phyloP scores from a whole-genome alignment of 768 basidiomycete species.

The Cyclocybe cylindracea region DNA sequence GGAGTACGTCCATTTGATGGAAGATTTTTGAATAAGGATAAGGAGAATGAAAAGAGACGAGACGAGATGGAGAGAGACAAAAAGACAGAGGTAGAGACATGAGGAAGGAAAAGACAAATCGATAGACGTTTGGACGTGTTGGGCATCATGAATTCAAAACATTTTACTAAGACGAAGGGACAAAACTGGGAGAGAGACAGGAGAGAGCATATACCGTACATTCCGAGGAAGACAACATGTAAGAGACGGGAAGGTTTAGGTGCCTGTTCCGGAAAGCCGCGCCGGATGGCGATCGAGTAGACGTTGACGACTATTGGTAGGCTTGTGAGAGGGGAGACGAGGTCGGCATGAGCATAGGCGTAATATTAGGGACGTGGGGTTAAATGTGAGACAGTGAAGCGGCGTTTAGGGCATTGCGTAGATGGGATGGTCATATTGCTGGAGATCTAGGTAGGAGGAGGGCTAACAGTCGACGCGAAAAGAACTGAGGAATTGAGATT shows the following conservation, averaged over 20 bases:
- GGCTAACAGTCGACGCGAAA: neutral
- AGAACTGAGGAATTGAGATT: neutral
- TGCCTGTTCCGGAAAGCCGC: neutral
- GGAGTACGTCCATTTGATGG: neutral
- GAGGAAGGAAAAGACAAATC: neutral
- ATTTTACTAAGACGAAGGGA: slow-evolving; percentile 4
- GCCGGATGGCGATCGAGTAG: neutral
- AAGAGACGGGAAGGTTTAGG: neutral
- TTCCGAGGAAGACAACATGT: slow-evolving; percentile 6
- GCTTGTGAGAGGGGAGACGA: neutral
- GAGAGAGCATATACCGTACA: slow-evolving; percentile 12
- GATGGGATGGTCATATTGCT: neutral
- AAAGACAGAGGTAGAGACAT: neutral
- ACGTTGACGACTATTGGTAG: neutral
- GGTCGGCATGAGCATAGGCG: neutral
- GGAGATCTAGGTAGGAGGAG: neutral
- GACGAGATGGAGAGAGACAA: neutral
- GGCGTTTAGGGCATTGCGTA: neutral
- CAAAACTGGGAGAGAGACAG: slow-evolving; percentile 1
- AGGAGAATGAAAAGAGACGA: neutral
- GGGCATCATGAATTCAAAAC: neutral
- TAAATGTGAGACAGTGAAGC: too few species aligned
- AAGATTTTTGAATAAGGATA: neutral
- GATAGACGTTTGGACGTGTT: neutral
- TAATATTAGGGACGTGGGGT: too few species aligned